Percentiles rank a stretch among this genome's conserved stretches.
phyloP scores from a whole-genome alignment of 306 rosid genomes.

The Carpinus viminea region DNA sequence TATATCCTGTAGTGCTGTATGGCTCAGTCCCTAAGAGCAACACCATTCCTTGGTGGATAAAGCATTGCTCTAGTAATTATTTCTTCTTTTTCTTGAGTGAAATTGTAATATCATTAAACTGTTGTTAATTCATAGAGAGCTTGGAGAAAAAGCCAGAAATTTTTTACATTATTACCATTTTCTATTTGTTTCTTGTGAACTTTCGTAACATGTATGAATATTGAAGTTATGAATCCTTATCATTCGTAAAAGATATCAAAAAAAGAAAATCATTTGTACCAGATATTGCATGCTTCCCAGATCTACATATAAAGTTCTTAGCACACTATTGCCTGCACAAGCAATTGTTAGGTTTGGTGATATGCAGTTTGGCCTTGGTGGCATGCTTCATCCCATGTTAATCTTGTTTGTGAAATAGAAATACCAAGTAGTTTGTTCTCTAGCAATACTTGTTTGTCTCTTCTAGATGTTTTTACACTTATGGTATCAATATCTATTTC shows the following conservation, averaged over 20 bases:
- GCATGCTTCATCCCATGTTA: neutral
- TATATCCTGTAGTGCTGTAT: neutral
- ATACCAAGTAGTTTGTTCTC: neutral
- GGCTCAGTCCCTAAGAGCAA: neutral
- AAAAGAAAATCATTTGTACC: neutral
- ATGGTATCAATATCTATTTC: neutral
- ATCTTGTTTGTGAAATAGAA: neutral
- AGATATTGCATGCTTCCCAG: neutral
- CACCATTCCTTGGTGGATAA: neutral
- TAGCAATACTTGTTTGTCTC: neutral
- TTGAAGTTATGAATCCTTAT: neutral
- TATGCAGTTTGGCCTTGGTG: constrained; percentile 8
- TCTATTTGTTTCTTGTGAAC: neutral
- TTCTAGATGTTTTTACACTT: neutral
- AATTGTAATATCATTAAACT: neutral
- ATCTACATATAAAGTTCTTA: neutral
- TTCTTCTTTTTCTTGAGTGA: neutral
- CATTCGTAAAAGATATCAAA: too few species aligned
- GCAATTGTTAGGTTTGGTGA: neutral
- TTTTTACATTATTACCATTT: neutral
- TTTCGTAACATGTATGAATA: neutral
- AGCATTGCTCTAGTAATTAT: neutral
- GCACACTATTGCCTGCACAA: neutral
- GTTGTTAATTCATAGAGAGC: neutral
- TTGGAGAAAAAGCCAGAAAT: neutral